A percentile compares a stretch with the other conserved stretches of the same genome.
Evolutionary conservation across 257 asterid genomes (phyloP).

Genomic region (Verbena officinalis): DNA sequence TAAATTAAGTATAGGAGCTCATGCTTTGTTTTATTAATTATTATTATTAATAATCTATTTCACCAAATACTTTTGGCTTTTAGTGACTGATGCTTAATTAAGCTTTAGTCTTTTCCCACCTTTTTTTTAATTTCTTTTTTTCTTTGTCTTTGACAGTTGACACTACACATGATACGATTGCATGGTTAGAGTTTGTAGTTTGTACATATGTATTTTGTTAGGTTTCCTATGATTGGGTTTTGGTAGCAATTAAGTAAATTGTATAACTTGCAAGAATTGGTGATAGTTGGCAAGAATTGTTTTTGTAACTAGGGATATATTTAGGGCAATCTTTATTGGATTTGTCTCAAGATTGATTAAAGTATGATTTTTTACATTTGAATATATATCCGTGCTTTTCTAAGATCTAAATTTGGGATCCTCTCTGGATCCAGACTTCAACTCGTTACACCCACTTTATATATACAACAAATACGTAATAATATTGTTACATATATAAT

Average conservation of each 20-base stretch:
- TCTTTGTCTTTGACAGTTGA: constrained; percentile 18
- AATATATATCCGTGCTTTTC: too few relatives aligned
- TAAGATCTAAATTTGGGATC: too few relatives aligned
- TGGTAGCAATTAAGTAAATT: constrained; percentile 38
- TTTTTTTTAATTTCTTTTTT: background rate
- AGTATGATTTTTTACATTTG: too few relatives aligned
- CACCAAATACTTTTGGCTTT: constrained; percentile 41
- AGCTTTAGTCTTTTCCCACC: background rate
- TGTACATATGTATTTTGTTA: constrained; percentile 27
- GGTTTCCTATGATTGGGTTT: constrained; percentile 50
- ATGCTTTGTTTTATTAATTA: constrained; percentile 25
- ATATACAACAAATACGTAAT: too few relatives aligned
- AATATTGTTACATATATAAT: too few relatives aligned
- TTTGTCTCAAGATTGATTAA: too few relatives aligned
- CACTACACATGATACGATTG: constrained; percentile 27
- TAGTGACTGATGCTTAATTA: constrained; percentile 9
- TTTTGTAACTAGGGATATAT: too few relatives aligned
- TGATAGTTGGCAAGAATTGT: constrained; percentile 48
- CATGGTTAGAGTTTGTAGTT: background rate
- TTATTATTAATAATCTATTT: background rate
- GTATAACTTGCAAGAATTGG: constrained; percentile 33
- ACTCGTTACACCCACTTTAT: too few relatives aligned
- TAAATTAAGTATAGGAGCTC: constrained; percentile 4
- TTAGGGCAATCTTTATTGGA: too few relatives aligned
- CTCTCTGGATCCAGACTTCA: too few relatives aligned